Evolutionary conservation across 192 early-diverging fungal genomes (phyloP), one percentile per base, ranked within the genome.

Genomic region (Linnemannia exigua): DNA sequence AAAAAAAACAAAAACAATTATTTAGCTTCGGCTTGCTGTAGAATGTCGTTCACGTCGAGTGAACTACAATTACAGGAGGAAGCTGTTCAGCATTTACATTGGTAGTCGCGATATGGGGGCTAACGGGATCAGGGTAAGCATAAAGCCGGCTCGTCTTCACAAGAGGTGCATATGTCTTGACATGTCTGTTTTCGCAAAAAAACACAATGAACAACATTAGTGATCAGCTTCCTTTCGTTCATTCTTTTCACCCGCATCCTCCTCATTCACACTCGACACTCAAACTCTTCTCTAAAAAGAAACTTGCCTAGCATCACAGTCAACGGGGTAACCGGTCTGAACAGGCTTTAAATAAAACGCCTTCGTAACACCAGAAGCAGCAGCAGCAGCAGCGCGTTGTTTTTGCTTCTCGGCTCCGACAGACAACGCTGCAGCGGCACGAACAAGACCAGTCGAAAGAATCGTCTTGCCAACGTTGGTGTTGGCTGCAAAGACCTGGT

Each of bases 381-480:
- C 58, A 25, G 41, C 41, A 28, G 58, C 58, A 25, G 41, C 41
- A 6, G 41, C 41, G 41, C 41, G 41, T 44, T 25, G 58, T 33
- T 74, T 73, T 38, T 84, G 88, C 25, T 86, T 82, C 5, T 87
- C 75, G 3, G 82, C 89, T 17, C 90, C 79, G 25, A 88, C 48
- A 3, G 67, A 76, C 3, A 86, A 47, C 22, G 79, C 72, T 15
- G 87, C 79, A 22, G 93, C 92, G 17, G 91, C 93, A 31, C 94
- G 87, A 52, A 91, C 92, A 31, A 97, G 88, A 36, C 93, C 93
- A 14, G 95, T 89, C 31, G 94, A 92, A 70, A 94, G 88, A 28
- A 97, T 84, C 2, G 96, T 96, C 89, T 97, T 97, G 33, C 96
- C 96, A 22, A 96, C 91, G 79, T 95, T 93, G 16, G 96, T 97